Conservation (phyloP, 805 yeast species). For the Zygotorulaspora chibaensis region DNA sequence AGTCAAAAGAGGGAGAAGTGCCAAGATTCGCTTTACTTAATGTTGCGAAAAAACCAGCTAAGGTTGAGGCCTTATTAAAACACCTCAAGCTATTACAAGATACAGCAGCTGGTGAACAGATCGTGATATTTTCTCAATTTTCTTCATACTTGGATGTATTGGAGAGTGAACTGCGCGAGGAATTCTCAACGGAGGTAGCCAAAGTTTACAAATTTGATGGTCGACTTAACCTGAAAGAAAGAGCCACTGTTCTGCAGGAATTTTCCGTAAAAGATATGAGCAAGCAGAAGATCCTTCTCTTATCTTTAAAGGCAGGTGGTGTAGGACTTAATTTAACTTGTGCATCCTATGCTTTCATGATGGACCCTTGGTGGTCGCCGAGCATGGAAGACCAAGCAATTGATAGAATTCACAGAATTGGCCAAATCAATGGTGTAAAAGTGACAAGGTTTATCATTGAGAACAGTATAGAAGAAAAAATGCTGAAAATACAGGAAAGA, state of each 20-base stretch:
- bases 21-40: constrained; percentile 24
- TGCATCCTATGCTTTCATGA: constrained; percentile 79
- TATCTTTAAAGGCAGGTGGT: constrained; percentile 90
- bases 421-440: constrained; percentile 68
- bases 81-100: constrained; percentile 54
- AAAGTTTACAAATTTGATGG: constrained; percentile 77
- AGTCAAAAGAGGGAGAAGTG: constrained; percentile 26
- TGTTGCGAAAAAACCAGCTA: constrained; percentile 53
- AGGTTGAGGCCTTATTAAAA: constrained; percentile 60
- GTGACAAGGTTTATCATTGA: constrained; percentile 78
- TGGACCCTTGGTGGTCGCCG: constrained; percentile 98
- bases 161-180: constrained; percentile 53
- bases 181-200: constrained; percentile 34
- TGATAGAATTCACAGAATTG: constrained; percentile 87
- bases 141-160: constrained; percentile 76
- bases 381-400: constrained; percentile 89
- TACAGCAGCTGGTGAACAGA: constrained; percentile 60
- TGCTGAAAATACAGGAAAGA: constrained; percentile 81
- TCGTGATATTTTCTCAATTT: constrained; percentile 88
- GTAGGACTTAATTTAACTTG: constrained; percentile 85
- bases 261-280: constrained; percentile 41
- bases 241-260: constrained; percentile 55
- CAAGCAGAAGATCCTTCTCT: constrained; percentile 48
- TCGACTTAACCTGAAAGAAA: constrained; percentile 57
- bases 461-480: constrained; percentile 79